Conservation (phyloP, 352 stramenopile genomes). For the Phytophthora pini region DNA sequence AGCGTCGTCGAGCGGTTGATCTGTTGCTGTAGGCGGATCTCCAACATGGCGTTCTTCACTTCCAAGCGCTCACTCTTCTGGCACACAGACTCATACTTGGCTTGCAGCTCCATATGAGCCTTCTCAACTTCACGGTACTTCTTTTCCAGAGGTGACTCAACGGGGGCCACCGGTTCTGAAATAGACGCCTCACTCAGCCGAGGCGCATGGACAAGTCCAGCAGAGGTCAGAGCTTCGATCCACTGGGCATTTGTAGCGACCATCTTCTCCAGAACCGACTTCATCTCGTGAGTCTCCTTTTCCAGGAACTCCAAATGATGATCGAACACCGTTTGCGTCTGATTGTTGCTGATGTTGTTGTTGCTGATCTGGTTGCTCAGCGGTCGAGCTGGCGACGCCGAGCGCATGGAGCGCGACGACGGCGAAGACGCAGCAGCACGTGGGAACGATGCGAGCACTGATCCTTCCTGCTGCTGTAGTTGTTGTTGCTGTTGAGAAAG, state of each 20-base stretch:
- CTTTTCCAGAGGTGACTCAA: slow-evolving; percentile 42
- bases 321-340: slow-evolving; percentile 56
- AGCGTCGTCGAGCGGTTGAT: slow-evolving; percentile 68
- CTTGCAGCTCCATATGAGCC: slow-evolving; percentile 59
- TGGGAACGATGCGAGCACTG: slow-evolving; percentile 34
- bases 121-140: slow-evolving; percentile 58
- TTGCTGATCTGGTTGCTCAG: slow-evolving; percentile 46
- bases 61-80: slow-evolving; percentile 58
- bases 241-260: slow-evolving; percentile 76
- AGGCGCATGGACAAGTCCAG: slow-evolving; percentile 21
- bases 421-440: slow-evolving; percentile 18
- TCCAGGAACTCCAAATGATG: slow-evolving; percentile 73
- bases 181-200: slow-evolving; percentile 31
- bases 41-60: slow-evolving; percentile 67
- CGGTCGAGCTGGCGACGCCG: slow-evolving; percentile 29
- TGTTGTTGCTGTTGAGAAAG: slow-evolving; percentile 23
- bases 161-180: slow-evolving; percentile 28
- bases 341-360: slow-evolving; percentile 37
- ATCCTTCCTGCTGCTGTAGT: slow-evolving; percentile 17
- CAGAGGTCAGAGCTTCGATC: slow-evolving; percentile 62
- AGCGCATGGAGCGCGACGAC: slow-evolving; percentile 24
- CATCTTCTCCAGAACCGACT: slow-evolving; percentile 67
- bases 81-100: slow-evolving; percentile 57
- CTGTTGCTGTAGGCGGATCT: slow-evolving; percentile 72
- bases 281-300: slow-evolving; percentile 76